phyloP scores from a whole-genome alignment of 176 grass and related monocot genomes.

The Cenchrus purpureus region DNA sequence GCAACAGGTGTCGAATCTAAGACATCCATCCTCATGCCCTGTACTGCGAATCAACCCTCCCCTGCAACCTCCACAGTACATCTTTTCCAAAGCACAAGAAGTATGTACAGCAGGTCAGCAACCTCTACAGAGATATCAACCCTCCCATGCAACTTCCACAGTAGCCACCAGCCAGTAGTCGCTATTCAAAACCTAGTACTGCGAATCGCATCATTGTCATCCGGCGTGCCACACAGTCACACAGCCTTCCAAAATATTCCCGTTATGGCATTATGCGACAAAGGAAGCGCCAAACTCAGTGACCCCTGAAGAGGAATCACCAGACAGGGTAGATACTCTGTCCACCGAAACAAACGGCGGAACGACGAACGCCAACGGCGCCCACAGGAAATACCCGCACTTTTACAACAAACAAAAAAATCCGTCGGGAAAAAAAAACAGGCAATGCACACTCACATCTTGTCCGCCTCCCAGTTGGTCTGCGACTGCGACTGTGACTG shows the following conservation, averaged over 20 bases:
- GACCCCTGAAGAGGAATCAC: background rate
- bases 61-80: too few relatives aligned
- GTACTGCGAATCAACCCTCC: background rate
- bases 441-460: conserved; percentile 41
- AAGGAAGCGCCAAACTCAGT: background rate
- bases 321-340: background rate
- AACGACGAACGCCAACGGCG: background rate
- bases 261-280: background rate
- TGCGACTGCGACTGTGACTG: conserved; percentile 48
- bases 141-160: background rate
- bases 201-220: background rate
- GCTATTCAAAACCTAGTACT: background rate
- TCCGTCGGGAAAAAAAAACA: background rate
- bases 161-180: background rate
- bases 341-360: background rate
- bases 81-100: background rate
- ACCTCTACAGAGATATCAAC: background rate
- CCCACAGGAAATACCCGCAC: background rate
- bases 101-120: background rate
- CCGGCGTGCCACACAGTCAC: background rate
- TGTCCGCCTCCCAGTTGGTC: conserved; percentile 53
- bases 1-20: background rate
- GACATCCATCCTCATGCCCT: background rate
- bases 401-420: background rate
- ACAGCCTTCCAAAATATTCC: conserved; percentile 2